Evolutionary conservation across 495 filamentous ascomycete species (phyloP).

Genomic region (Gamarada debralockiae): DNA sequence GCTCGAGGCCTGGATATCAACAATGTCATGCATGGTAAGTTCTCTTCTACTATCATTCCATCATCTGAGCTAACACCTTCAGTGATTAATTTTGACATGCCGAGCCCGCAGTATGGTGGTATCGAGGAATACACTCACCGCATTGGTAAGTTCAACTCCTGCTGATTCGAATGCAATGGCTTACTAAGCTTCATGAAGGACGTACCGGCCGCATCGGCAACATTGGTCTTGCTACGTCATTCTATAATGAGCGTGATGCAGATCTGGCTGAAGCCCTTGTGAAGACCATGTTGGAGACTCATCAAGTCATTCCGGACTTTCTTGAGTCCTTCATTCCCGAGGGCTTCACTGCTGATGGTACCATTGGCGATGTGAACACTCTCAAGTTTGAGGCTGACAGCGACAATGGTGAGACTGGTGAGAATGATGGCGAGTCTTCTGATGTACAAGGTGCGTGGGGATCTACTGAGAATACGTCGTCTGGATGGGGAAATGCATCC

Average conservation of each 20-base stretch:
- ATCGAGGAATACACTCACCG: conserved; percentile 93
- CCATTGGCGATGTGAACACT: conserved; percentile 26
- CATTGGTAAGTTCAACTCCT: conserved; percentile 59
- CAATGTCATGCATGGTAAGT: conserved; percentile 76
- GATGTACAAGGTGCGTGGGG: conserved; percentile 13
- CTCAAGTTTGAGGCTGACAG: conserved; percentile 61
- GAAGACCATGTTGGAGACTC: conserved; percentile 74
- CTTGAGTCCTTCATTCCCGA: conserved; percentile 59
- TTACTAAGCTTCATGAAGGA: conserved; percentile 45
- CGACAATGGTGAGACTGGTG: conserved; percentile 53
- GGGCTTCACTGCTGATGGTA: conserved; percentile 25
- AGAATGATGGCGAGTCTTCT: conserved; percentile 23
- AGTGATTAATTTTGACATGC: conserved; percentile 93
- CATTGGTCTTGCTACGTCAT: conserved; percentile 78
- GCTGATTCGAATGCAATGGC: neutral
- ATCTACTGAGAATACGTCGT: neutral
- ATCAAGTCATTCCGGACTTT: conserved; percentile 79
- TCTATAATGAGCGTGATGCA: conserved; percentile 71
- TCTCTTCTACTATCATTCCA: too few species aligned
- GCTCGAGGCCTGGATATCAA: conserved; percentile 89
- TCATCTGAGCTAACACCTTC: too few species aligned
- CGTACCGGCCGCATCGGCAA: conserved; percentile 95
- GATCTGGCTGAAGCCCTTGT: conserved; percentile 66
- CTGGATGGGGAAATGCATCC: conserved; percentile 10
- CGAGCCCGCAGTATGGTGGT: conserved; percentile 64